Evolutionary conservation across 352 stramenopile species (phyloP), one percentile per base, ranked within the genome.

Genomic region (Pythium aquatile): DNA sequence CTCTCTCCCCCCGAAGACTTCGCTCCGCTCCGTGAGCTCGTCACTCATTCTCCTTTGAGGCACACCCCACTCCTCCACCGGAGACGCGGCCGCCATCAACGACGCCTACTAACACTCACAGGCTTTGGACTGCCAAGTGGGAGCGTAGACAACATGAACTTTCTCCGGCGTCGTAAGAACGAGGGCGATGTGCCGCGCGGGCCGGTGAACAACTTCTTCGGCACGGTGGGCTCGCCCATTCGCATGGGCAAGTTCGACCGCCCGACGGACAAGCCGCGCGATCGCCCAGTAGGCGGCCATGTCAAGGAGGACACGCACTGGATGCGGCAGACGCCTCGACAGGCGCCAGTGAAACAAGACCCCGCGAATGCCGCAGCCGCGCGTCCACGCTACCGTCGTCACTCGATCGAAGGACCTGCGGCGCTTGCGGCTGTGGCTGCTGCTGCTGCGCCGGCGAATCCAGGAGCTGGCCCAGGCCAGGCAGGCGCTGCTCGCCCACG

Each of bases 171-270:
- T 28, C 79, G 79, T 48, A 68, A 68, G 48, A 42, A 42, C 40
- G 51, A 58, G 2, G 37, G n/a, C 49, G 70, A 72, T 8, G 29
- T 0, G 63, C 74, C 13, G 59, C 48, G 48, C n/a, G 70, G 40
- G 3, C 40, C 75, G 10, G 72, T 75, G 32, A 83, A 79, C 29
- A 87, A 68, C 63, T 91, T 91, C 67, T 91, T 91, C 58, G 82
- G 79, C 26, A 89, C 82, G 0, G 79, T 89, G 30, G 82, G 82
- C 3, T 89, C 78, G 37, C 82, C 82, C 28, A 89, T 91, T 53
- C 87, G 87, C 61, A 88, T 88, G 78, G 73, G 69, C 20, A 70
- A 54, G 60, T 74, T 77, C 42, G 67, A 74, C 14, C 54, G 40
- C 48, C 39, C 60, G 40, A 57, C 61, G 61, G 61, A 73, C 55